phyloP scores from a whole-genome alignment of 805 yeast species.

The Metschnikowia borealis region DNA sequence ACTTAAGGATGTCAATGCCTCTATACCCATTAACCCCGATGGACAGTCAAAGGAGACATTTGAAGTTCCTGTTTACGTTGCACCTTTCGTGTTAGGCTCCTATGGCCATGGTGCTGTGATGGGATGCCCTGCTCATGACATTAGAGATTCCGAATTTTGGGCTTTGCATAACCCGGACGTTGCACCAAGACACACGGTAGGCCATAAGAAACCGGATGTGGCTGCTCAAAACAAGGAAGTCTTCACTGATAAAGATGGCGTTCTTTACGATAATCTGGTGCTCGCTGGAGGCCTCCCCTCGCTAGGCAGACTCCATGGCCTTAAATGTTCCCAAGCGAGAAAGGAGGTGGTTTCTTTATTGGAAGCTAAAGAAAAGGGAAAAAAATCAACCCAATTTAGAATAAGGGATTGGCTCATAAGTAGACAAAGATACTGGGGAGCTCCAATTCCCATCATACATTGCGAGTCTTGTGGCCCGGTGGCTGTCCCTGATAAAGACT shows the following conservation, averaged over 20 bases:
- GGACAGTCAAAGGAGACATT: conserved; percentile 15
- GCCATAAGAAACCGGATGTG: conserved; percentile 27
- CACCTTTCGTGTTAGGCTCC: conserved; percentile 80
- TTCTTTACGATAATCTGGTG: conserved; percentile 26
- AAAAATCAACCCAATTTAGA: conserved; percentile 49
- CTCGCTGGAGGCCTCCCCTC: conserved; percentile 24
- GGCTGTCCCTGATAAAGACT: conserved; percentile 82
- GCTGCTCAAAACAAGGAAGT: conserved; percentile 30
- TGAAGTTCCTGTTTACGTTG: conserved; percentile 73
- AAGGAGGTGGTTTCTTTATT: conserved; percentile 41
- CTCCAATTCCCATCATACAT: conserved; percentile 93
- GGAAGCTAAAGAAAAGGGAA: conserved; percentile 40
- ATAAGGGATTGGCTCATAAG: conserved; percentile 93
- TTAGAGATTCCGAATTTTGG: conserved; percentile 84
- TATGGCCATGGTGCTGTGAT: conserved; percentile 95
- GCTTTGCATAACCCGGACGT: conserved; percentile 46
- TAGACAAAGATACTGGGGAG: conserved; percentile 97
- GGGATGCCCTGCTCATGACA: conserved; percentile 97
- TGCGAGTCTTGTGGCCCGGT: conserved; percentile 85
- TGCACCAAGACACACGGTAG: conserved; percentile 44
- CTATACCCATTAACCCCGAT: conserved; percentile 55
- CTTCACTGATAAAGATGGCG: conserved; percentile 46
- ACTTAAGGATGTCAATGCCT: conserved; percentile 40
- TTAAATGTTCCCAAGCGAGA: conserved; percentile 50
- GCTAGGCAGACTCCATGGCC: conserved; percentile 45